A percentile compares a stretch with the other conserved stretches of the same genome.
These are phyloP conservation scores for Striga hermonthica DNA, from an alignment of 305 asterid species.

Conservation along the genomic window DNA sequence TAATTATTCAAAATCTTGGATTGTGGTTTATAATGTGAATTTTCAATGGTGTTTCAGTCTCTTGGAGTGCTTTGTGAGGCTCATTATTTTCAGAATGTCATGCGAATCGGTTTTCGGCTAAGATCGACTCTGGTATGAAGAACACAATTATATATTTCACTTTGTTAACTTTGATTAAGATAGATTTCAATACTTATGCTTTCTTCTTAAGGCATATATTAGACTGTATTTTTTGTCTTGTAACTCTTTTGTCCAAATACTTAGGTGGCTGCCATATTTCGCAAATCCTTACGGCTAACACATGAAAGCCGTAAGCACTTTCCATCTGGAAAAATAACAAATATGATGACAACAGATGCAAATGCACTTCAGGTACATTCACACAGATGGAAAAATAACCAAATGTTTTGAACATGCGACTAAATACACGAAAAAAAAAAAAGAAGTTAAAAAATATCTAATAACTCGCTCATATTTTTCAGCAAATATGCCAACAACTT, in stretches of 20 bases:
- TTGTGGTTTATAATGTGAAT: conserved; percentile 23
- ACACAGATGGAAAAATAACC: background rate
- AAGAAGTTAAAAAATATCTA: background rate
- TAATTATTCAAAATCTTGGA: conserved; percentile 17
- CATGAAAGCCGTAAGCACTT: conserved; percentile 77
- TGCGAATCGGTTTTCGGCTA: conserved; percentile 95
- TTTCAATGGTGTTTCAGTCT: conserved; percentile 48
- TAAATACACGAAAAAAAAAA: too few species aligned
- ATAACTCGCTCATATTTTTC: conserved; percentile 26
- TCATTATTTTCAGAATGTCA: conserved; percentile 93
- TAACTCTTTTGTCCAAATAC: conserved; percentile 24
- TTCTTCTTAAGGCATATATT: background rate
- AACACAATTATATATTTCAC: too few species aligned
- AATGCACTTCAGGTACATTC: conserved; percentile 79
- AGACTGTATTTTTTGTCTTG: background rate
- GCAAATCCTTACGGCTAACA: conserved; percentile 76
- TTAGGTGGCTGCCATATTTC: conserved; percentile 87
- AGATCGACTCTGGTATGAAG: conserved; percentile 77
- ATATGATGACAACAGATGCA: conserved; percentile 94
- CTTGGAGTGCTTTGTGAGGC: conserved; percentile 94
- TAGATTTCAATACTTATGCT: too few species aligned
- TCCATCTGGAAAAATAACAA: conserved; percentile 86
- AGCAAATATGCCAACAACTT: conserved; percentile 95
- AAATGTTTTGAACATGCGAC: too few species aligned
- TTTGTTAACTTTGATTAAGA: too few species aligned